Conservation (phyloP, 1,284 basidiomycete genomes). For the Sphagnurus paluster region DNA sequence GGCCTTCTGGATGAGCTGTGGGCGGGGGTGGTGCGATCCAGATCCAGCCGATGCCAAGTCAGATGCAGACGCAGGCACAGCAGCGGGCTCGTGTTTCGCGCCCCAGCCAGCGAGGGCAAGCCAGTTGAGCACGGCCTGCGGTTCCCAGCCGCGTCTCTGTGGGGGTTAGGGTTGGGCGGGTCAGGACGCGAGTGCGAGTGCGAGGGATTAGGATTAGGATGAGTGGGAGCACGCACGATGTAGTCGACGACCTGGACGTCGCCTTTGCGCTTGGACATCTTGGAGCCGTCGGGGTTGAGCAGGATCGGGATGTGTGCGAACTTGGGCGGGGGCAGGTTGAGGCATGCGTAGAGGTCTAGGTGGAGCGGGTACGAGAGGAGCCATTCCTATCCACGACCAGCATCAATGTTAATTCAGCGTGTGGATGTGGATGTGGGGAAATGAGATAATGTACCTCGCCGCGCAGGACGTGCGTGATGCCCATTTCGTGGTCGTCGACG, state of each 20-base stretch:
- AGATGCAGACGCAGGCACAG: slow-evolving; percentile 23
- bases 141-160: slow-evolving; percentile 85
- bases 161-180: slow-evolving; percentile 4
- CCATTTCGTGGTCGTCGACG: slow-evolving; percentile 96
- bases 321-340: slow-evolving; percentile 71
- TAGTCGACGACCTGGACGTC: slow-evolving; percentile 89
- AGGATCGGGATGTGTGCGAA: slow-evolving; percentile 94
- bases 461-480: slow-evolving; percentile 91
- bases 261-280: slow-evolving; percentile 93
- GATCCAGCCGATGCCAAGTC: too few relatives aligned
- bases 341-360: slow-evolving; percentile 83
- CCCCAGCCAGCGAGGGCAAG: slow-evolving; percentile 94
- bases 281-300: slow-evolving; percentile 88
- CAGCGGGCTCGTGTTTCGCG: slow-evolving; percentile 44
- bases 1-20: slow-evolving; percentile 33
- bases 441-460: slow-evolving; percentile 69
- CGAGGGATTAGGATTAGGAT: too few relatives aligned
- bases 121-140: slow-evolving; percentile 90
- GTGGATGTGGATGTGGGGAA: not conserved
- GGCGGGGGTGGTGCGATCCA: slow-evolving; percentile 12
- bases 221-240: slow-evolving; percentile 57
- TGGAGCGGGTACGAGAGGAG: slow-evolving; percentile 93
- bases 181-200: too few relatives aligned
- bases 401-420: too few relatives aligned
- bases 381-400: slow-evolving; percentile 88